Base-by-base conservation (phyloP, 345 rosid genomes). In the Cardamine resedifolia region DNA sequence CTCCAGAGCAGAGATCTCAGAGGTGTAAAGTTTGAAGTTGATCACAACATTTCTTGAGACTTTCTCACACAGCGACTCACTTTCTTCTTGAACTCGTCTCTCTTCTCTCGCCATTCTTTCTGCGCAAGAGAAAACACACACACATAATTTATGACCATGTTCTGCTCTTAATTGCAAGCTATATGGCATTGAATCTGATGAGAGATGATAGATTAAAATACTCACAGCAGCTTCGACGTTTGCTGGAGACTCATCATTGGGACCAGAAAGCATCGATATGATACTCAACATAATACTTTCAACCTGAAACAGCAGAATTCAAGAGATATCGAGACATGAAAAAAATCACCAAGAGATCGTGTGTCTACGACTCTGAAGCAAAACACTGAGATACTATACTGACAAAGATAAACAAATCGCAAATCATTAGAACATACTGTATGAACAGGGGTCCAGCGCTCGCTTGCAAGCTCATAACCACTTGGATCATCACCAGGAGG, bases 401-500 rank as follows among this genome's bases (percentile, higher is more conserved):
- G 19, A 34, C 8, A 58, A 59, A 59, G 19, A 59, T 6, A 5
- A 58, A 36, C 5, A 71, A 5, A 36, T 16, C 14, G 7, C n/a
- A 71, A 19, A 70, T n/a, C 14, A 19, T 0, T 5, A 8, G 6
- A 50, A 78, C 89, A 73, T 85, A 95, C 97, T 0, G 99, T 95
- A 77, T 95, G 97, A 60, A 95, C 96, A 26, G 97, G 99, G 72
- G 77, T 85, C 97, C 97, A 95, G 7, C 99, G 96, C 59, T 95
- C 99, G 67, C 91, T 91, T 68, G 99, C 97, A 81, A 95, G 92
- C 82, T 95, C 99, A 60, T 95, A 94, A 57, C 99, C 99, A 44
- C 85, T 90, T 44, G 97, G 99, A 78, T 95, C 99, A 57, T 91
- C 97, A 53, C 99, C 99, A 4, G 99, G 99, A 50, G 99, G 99